Percentiles rank a stretch among this genome's conserved stretches.
Conservation (phyloP, 192 early-diverging fungal species). For the Haplosporangium gracile region DNA sequence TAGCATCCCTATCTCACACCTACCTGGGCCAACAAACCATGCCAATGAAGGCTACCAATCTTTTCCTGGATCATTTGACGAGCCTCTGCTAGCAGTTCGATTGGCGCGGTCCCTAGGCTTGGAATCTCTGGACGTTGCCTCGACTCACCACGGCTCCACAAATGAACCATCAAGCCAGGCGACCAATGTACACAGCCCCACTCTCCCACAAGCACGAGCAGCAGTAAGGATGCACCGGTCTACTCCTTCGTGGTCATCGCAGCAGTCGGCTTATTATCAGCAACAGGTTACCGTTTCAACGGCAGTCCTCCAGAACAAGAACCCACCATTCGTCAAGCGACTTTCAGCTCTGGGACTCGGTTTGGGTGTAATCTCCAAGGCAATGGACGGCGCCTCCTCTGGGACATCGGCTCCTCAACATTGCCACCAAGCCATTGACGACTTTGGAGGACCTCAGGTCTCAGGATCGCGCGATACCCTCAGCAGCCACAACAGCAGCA, state of each 20-base stretch:
- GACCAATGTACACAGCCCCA: neutral
- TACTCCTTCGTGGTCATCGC: slow-evolving; percentile 45
- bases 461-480: neutral
- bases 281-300: neutral
- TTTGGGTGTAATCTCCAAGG: neutral
- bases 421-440: neutral
- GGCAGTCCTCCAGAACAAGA: neutral
- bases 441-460: neutral
- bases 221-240: slow-evolving; percentile 16
- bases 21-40: neutral
- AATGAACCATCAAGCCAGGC: neutral
- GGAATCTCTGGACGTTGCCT: slow-evolving; percentile 18
- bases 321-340: neutral
- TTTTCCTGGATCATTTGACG: slow-evolving; percentile 40
- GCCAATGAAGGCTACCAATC: slow-evolving; percentile 31
- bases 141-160: neutral
- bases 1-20: neutral
- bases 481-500: slow-evolving; percentile 1
- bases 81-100: slow-evolving; percentile 18
- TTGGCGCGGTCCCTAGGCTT: slow-evolving; percentile 37
- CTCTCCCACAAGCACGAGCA: neutral
- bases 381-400: neutral
- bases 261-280: slow-evolving; percentile 35
- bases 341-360: neutral
- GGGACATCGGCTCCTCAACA: neutral